phyloP scores from a whole-genome alignment of 108 stramenopile genomes.

The Fragilariopsis cylindrus region DNA sequence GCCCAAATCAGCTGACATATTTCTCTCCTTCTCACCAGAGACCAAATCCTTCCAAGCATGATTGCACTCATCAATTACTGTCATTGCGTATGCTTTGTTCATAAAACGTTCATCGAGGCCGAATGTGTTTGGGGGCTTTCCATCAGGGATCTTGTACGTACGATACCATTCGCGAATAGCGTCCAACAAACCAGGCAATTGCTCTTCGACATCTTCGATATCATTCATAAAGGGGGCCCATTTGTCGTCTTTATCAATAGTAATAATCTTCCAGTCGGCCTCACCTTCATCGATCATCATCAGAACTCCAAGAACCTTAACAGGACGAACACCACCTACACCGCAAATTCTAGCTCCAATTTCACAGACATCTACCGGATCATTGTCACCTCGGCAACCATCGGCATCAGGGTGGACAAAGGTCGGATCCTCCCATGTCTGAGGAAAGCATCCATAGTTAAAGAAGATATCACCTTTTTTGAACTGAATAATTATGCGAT shows the following conservation, averaged over 20 bases:
- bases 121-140: constrained; percentile 96
- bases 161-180: constrained; percentile 97
- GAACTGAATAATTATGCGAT: constrained; percentile 41
- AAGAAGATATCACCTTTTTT: constrained; percentile 96
- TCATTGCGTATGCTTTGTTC: constrained; percentile 87
- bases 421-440: constrained; percentile 98
- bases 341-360: constrained; percentile 81
- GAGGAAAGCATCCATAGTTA: constrained; percentile 98
- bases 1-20: constrained; percentile 31
- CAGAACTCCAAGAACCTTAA: constrained; percentile 96
- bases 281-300: constrained; percentile 99
- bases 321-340: constrained; percentile 88
- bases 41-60: constrained; percentile 88
- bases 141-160: constrained; percentile 99
- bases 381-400: constrained; percentile 88
- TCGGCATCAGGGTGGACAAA: constrained; percentile 92
- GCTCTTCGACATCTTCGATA: constrained; percentile 93
- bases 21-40: constrained; percentile 81
- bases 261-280: constrained; percentile 98
- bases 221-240: constrained; percentile 96
- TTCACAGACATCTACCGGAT: constrained; percentile 95
- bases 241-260: constrained; percentile 92
- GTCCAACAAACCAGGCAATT: constrained; percentile 88
- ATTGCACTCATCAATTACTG: constrained; percentile 87
- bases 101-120: constrained; percentile 93